Conservation (phyloP, 106 monocot genomes). For the Cymbidium sinense region DNA sequence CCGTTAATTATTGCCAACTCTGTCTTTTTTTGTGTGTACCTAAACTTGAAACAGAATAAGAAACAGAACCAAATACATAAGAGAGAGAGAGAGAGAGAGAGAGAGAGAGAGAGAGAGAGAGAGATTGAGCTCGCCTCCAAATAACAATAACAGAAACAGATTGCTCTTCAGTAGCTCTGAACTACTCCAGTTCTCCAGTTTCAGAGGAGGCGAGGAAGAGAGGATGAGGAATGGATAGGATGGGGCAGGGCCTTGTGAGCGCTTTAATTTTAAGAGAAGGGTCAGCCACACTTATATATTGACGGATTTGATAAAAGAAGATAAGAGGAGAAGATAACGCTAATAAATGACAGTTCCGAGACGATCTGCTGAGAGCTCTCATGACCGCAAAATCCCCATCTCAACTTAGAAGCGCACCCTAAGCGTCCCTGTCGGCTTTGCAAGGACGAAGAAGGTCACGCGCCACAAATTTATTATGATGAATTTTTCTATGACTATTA, state of each 20-base stretch:
- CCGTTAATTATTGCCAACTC: too few species aligned
- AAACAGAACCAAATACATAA: background rate
- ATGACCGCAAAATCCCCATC: slow-evolving; percentile 17
- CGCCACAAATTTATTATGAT: too few species aligned
- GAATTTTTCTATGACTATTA: too few species aligned
- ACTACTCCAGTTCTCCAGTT: background rate
- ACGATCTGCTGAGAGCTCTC: background rate
- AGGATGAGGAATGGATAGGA: background rate
- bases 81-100: background rate
- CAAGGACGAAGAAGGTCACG: too few species aligned
- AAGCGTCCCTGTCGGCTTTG: too few species aligned
- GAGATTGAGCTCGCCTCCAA: background rate
- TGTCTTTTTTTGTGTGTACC: background rate
- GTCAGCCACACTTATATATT: background rate
- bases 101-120: slow-evolving; percentile 6
- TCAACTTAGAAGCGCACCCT: background rate
- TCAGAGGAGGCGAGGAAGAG: background rate
- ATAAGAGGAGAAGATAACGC: background rate
- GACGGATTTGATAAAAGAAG: background rate
- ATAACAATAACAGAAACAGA: background rate
- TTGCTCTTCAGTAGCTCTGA: background rate
- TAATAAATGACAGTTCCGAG: background rate
- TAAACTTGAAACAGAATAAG: background rate
- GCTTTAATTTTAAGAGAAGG: background rate
- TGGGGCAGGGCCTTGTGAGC: background rate